Evolutionary conservation across 2,329 filamentous ascomycete species (phyloP), one percentile per base, ranked within the genome.

Genomic region (Parafenestella ontariensis): DNA sequence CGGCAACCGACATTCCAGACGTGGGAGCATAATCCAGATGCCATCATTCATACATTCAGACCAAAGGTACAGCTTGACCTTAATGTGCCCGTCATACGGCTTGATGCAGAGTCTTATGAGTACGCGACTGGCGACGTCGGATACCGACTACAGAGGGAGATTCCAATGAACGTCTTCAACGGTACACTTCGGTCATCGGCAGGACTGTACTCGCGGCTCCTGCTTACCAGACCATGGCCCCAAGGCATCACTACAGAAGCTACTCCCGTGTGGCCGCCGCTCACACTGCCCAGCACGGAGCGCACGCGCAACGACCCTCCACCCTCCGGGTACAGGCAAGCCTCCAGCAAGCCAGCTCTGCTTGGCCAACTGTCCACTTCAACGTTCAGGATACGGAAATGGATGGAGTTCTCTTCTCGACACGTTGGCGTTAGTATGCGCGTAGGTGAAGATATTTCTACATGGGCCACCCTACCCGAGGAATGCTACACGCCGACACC

Each of bases 401-500:
- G 90, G 90, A 85, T 92, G 71, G 85, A 92, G 55, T 88, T 90
- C 76, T 67, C 66, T 4, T 70, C 68, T 8, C 69, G 65, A 15
- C 65, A 57, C 5, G 66, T 63, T 2, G 66, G 67, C 1, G 47
- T 69, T 3, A 73, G 72, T 15, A 71, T 81, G 54, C 73, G 78
- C 0, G 77, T 83, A 45, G 80, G 79, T 5, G 83, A 85, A 61
- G 79, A 82, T 39, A 77, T 87, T 17, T 80, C 81, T 2, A 88
- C 84, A 0, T 88, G 86, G 65, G 91, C 89, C 0, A 96, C 92
- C 0, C 79, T 98, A 1, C 87, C 92, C 39, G 85, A 87, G 3
- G 78, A 78, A 2, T 76, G 89, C n/a, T 97, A 96, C 71, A 95
- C 87, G 0, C 92, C 94, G 0, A 96, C 92, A 0, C 73, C 78